Percentiles rank a stretch among this genome's conserved stretches.
Conservation (phyloP, 139 green algal genomes). For the Picochlorum sp. region DNA sequence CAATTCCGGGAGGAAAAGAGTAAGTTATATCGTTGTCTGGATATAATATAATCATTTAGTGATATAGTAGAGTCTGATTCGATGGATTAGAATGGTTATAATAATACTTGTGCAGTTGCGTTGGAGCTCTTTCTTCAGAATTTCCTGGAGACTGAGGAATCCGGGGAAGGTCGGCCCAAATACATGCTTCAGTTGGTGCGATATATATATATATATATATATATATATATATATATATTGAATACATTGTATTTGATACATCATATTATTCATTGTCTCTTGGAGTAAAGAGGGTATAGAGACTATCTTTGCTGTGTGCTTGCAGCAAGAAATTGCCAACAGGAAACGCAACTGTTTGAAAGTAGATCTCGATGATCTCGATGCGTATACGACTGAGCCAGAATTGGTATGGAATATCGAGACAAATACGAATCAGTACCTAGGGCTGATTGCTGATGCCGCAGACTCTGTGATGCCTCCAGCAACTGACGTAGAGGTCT, state of each 20-base stretch:
- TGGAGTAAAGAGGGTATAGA: too few species aligned
- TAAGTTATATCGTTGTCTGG: background rate
- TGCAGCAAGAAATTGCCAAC: conserved; percentile 89
- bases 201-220: background rate
- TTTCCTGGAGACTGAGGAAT: conserved; percentile 18
- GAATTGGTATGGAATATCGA: conserved; percentile 47
- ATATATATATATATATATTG: too few species aligned
- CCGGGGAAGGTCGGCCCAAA: conserved; percentile 24
- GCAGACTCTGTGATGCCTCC: conserved; percentile 67
- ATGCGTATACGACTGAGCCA: conserved; percentile 11
- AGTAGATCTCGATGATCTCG: conserved; percentile 72
- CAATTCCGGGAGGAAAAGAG: background rate
- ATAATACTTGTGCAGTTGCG: conserved; percentile 7
- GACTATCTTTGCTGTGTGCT: background rate
- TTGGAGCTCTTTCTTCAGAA: conserved; percentile 45
- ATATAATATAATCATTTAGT: too few species aligned
- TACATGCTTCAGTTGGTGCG: conserved; percentile 50
- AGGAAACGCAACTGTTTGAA: conserved; percentile 44
- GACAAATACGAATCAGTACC: conserved; percentile 70
- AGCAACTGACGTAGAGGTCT: conserved; percentile 19
- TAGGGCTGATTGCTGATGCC: conserved; percentile 62
- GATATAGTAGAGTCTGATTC: too few species aligned
- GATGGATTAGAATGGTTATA: too few species aligned
- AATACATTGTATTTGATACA: too few species aligned
- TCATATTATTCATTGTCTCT: too few species aligned